A percentile compares a stretch with the other conserved stretches of the same genome.
Conservation (phyloP, 768 basidiomycete species). For the Mycena alexandri region DNA sequence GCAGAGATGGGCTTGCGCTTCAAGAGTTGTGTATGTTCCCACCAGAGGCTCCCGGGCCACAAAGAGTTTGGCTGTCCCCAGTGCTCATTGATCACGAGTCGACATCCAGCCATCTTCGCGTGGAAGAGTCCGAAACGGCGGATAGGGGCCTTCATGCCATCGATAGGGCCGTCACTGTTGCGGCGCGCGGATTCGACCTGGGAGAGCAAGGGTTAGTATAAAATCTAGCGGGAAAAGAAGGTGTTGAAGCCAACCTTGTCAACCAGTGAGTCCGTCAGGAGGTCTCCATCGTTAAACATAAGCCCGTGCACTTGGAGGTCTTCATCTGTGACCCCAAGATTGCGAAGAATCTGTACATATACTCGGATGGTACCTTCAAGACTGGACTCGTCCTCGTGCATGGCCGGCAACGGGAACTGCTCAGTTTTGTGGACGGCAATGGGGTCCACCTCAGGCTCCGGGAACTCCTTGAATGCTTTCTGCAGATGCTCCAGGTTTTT, state of each 20-base stretch:
- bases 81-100: constrained; percentile 42
- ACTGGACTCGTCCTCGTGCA: constrained; percentile 41
- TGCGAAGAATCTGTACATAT: constrained; percentile 7
- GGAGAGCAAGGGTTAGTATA: background rate
- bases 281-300: constrained; percentile 33
- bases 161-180: constrained; percentile 14
- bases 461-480: background rate
- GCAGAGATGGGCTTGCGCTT: constrained; percentile 31
- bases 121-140: constrained; percentile 44
- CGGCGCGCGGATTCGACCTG: constrained; percentile 34
- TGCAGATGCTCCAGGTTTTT: constrained; percentile 22
- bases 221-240: background rate
- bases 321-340: constrained; percentile 1
- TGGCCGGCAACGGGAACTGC: constrained; percentile 32
- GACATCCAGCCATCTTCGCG: constrained; percentile 40
- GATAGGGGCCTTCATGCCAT: background rate
- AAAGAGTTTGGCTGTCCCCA: constrained; percentile 45
- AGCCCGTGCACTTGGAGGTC: constrained; percentile 32
- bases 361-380: constrained; percentile 36
- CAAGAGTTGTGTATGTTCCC: constrained; percentile 29
- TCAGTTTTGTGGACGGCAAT: constrained; percentile 38
- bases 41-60: constrained; percentile 33
- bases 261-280: constrained; percentile 26
- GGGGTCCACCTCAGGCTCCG: constrained; percentile 23
- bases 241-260: constrained; percentile 11